These are phyloP conservation scores for Pythium angustatum DNA, from an alignment of 352 stramenopile genomes.

Conservation along the genomic window DNA sequence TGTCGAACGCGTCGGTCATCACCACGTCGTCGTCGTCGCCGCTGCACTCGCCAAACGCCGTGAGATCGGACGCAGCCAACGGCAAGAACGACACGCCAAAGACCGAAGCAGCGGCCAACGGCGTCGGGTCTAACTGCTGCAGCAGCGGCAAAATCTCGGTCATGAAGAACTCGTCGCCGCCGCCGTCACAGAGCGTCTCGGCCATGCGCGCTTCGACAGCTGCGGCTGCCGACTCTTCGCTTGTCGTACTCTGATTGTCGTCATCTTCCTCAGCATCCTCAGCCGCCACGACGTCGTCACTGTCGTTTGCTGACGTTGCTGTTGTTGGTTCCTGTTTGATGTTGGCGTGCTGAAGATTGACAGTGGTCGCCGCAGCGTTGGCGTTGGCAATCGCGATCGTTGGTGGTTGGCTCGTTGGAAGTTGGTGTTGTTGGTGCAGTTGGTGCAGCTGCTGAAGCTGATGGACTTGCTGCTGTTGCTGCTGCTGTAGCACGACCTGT, in stretches of 20 bases:
- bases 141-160: conserved; percentile 40
- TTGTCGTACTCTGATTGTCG: conserved; percentile 25
- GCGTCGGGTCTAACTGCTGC: conserved; percentile 32
- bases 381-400: neutral
- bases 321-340: conserved; percentile 9
- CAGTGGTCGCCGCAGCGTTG: neutral
- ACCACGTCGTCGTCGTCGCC: conserved; percentile 16
- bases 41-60: neutral
- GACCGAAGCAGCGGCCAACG: neutral
- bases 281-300: neutral
- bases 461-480: conserved; percentile 23
- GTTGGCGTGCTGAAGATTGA: neutral
- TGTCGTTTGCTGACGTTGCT: neutral
- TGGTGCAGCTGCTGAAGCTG: conserved; percentile 24
- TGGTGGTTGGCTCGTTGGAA: neutral
- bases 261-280: conserved; percentile 17
- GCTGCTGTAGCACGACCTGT: conserved; percentile 24
- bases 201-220: conserved; percentile 22
- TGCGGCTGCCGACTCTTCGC: conserved; percentile 24
- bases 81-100: conserved; percentile 16
- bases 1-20: conserved; percentile 23
- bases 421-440: conserved; percentile 10
- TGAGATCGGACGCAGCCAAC: neutral
- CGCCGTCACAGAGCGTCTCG: conserved; percentile 21
- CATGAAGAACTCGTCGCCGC: conserved; percentile 36